These are phyloP conservation scores for Catunica adiposa DNA, from an alignment of 2,329 filamentous ascomycete genomes.

Conservation along the genomic window DNA sequence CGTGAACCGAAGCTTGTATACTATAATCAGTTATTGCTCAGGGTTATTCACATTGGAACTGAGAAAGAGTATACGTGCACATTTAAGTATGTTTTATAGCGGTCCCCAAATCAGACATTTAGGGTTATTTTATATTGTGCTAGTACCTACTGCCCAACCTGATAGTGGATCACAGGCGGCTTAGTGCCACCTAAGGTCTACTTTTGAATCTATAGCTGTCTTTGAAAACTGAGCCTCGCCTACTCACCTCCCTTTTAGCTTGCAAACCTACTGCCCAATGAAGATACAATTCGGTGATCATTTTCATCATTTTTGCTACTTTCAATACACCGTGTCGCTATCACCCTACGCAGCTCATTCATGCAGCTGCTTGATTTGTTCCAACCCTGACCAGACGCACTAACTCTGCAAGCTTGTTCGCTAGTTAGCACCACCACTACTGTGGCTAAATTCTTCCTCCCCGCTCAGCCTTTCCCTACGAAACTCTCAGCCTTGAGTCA, in stretches of 20 bases:
- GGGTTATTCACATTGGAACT: no score
- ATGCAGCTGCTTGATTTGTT: neutral
- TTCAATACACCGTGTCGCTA: no score
- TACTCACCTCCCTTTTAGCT: neutral
- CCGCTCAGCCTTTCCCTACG: constrained; percentile 2
- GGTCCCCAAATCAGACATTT: no score
- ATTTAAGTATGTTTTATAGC: no score
- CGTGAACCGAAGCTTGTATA: neutral
- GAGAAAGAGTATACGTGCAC: no score
- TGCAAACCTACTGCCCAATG: neutral
- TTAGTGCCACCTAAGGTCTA: neutral
- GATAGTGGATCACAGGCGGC: neutral
- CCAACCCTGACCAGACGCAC: no score
- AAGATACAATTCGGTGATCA: no score
- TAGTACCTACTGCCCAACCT: neutral
- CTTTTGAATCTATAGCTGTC: neutral
- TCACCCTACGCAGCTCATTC: neutral
- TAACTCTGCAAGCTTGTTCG: no score
- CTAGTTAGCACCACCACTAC: neutral
- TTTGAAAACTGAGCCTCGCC: neutral
- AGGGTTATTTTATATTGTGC: no score
- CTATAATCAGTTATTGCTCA: no score
- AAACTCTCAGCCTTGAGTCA: neutral
- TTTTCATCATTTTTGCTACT: no score
- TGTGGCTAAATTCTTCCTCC: neutral